phyloP scores from a whole-genome alignment of 352 stramenopile species.

The Chrysophaeum taylorii region DNA sequence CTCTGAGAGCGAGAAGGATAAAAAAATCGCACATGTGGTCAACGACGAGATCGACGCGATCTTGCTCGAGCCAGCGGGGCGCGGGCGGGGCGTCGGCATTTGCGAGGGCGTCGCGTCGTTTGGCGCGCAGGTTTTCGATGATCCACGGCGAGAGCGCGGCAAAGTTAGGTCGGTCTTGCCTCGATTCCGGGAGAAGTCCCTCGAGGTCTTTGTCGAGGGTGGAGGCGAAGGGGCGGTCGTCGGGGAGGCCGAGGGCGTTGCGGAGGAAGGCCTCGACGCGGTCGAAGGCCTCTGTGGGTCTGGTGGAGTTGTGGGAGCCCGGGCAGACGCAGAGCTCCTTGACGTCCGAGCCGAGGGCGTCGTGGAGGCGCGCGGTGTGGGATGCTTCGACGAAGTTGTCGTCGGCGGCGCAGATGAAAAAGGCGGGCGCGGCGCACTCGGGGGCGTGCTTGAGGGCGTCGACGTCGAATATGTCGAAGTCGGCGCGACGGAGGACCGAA shows the following conservation, averaged over 20 bases:
- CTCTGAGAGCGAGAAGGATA: too few relatives aligned
- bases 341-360: background rate
- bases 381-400: background rate
- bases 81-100: too few relatives aligned
- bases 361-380: background rate
- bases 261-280: background rate
- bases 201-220: too few relatives aligned
- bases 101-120: too few relatives aligned
- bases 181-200: too few relatives aligned
- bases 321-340: conserved; percentile 1
- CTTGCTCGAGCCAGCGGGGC: too few relatives aligned
- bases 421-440: background rate
- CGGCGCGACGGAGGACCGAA: background rate
- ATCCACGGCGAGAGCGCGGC: too few relatives aligned
- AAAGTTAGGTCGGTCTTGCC: too few relatives aligned
- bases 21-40: too few relatives aligned
- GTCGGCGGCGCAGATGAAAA: background rate
- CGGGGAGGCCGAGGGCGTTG: background rate
- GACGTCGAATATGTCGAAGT: conserved; percentile 1
- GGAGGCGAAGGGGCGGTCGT: too few relatives aligned
- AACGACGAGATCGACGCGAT: too few relatives aligned
- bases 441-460: background rate
- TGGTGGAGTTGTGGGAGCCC: background rate
- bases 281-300: background rate
- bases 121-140: too few relatives aligned